Evolutionary conservation across 2,329 filamentous ascomycete species (phyloP).

Genomic region (Alternaria novae-zelandiae): DNA sequence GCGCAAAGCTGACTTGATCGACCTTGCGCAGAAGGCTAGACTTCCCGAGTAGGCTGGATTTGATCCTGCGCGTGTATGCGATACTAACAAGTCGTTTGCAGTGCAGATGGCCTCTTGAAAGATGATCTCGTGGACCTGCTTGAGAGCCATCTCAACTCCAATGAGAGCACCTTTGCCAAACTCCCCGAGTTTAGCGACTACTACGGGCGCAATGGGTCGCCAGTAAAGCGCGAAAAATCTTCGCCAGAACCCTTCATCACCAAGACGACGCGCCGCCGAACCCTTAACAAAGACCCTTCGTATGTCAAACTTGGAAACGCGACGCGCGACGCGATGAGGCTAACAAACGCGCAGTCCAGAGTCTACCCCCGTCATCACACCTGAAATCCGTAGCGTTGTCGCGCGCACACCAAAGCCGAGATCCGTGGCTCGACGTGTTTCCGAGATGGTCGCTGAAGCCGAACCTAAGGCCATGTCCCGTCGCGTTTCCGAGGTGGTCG

Average conservation of each 20-base stretch:
- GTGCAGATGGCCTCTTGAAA: conserved; percentile 76
- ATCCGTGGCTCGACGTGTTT: conserved; percentile 49
- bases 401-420: conserved; percentile 45
- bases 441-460: neutral
- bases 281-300: conserved; percentile 42
- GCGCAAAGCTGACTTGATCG: conserved; percentile 80
- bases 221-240: conserved; percentile 56
- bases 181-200: conserved; percentile 74
- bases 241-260: conserved; percentile 44
- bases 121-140: conserved; percentile 70
- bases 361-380: conserved; percentile 46
- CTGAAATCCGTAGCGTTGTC: conserved; percentile 49
- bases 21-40: conserved; percentile 74
- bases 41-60: conserved; percentile 67
- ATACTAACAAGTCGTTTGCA: conserved; percentile 47
- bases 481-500: conserved; percentile 42
- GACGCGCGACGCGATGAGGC: conserved; percentile 36
- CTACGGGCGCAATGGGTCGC: conserved; percentile 70
- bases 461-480: conserved; percentile 43
- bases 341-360: conserved; percentile 45
- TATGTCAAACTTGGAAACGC: conserved; percentile 26
- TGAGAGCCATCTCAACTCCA: conserved; percentile 56
- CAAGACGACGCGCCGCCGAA: conserved; percentile 44
- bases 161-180: conserved; percentile 68
- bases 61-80: neutral